phyloP scores from a whole-genome alignment of 768 basidiomycete species.

The Mrakia gelida region DNA sequence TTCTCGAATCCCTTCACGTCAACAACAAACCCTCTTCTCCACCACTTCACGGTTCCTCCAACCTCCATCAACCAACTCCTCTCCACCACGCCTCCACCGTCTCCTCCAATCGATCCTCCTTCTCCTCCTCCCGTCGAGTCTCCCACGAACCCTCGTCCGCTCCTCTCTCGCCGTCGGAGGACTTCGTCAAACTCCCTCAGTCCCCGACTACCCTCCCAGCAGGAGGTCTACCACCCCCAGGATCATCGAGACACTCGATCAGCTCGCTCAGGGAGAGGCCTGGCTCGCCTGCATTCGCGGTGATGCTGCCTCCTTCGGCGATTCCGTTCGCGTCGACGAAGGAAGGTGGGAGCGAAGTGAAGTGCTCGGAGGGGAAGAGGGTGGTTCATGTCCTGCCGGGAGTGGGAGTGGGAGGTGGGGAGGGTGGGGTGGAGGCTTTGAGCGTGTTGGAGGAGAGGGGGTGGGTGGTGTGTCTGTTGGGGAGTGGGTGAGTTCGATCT shows the following conservation, averaged over 20 bases:
- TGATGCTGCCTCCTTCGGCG: not conserved
- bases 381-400: not conserved
- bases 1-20: not conserved
- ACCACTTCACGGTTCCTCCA: not conserved
- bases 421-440: not conserved
- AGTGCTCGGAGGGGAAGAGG: not conserved
- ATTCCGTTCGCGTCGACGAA: not conserved
- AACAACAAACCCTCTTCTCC: not conserved
- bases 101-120: not conserved
- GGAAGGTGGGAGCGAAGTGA: not conserved
- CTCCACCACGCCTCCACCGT: not conserved
- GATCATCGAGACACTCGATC: not conserved
- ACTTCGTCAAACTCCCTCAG: conserved; percentile 10
- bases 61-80: not conserved
- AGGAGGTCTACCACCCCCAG: not conserved
- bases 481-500: conserved; percentile 1
- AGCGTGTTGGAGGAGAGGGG: conserved; percentile 10
- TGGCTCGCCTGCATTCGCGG: not conserved
- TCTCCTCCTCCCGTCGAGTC: not conserved
- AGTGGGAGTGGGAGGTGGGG: not conserved
- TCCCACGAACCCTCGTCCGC: not conserved
- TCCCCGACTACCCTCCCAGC: conserved; percentile 4
- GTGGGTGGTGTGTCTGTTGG: conserved; percentile 10
- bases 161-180: not conserved
- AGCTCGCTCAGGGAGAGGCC: not conserved